Base-by-base conservation (phyloP, 73 alveolate species). In the Tetrahymena thermophila region DNA sequence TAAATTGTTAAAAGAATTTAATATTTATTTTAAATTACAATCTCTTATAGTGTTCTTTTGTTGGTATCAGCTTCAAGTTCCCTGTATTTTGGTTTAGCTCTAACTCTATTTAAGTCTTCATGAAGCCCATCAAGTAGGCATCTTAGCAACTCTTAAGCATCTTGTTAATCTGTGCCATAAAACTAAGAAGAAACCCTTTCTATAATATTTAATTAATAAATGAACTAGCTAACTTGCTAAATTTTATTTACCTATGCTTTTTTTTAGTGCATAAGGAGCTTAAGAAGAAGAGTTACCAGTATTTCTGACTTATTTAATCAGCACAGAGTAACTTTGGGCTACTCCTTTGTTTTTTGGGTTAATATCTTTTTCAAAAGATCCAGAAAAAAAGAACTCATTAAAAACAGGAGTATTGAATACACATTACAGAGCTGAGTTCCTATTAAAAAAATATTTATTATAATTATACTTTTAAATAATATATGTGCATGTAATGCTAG, bases 391-490 rank as follows among this genome's bases (percentile, higher is more conserved):
- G 96, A 94, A 98, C 95, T 99, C 99, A 85, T 98, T 97, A 19
- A 99, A 95, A 85, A 98, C 98, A 97, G 98, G 97, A 84, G 97
- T 96, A 94, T 98, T 97, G 94, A 96, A 95, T 43, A 99, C 96
- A 85, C 99, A 99, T 96, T 99, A 97, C 35, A 99, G 84, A 35
- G 99, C 99, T 57, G 99, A 97, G 85, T 96, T 98, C 96, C 97
- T 95, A 31, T 43, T 23, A 34, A 35, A 19, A 85, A 34, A 35
- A 7, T 85, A 14, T 85, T 34, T 16, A 8, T 28, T 28, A 38
- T 17, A 25, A 85, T 13, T 56, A 56, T 9, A 19, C 16, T 14
- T 14, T 19, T 9, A 14, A 56, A 9, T 9, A n/a, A 10, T 14
- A 56, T 56, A 14, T 9, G 16, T 23, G 7, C 16, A 19, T 56